Evolutionary conservation across 2,329 filamentous ascomycete genomes (phyloP).

Genomic region (Phialophora verrucosa): DNA sequence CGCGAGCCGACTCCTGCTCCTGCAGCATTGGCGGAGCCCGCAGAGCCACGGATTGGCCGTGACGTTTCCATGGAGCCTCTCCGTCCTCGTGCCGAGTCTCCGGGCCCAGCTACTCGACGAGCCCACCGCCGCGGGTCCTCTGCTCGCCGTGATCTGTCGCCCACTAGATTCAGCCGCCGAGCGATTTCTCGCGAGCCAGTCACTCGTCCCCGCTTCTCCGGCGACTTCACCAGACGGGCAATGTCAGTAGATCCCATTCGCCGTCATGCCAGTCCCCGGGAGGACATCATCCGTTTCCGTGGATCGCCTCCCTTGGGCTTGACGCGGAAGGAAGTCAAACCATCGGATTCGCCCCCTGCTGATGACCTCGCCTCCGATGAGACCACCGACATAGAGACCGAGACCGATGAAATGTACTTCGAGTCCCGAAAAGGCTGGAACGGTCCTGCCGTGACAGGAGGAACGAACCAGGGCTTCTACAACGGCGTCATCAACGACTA

Average conservation of each 20-base stretch:
- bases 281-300: background rate
- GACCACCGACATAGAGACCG: conserved; percentile 32
- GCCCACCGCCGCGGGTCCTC: conserved; percentile 19
- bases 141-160: conserved; percentile 7
- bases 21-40: background rate
- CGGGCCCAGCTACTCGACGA: conserved; percentile 8
- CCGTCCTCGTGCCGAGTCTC: conserved; percentile 20
- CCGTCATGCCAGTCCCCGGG: conserved; percentile 19
- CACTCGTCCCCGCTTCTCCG: conserved; percentile 21
- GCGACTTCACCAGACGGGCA: conserved; percentile 24
- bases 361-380: conserved; percentile 18
- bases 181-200: conserved; percentile 25
- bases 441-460: conserved; percentile 22
- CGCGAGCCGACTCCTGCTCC: conserved; percentile 13
- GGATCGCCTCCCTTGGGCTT: background rate
- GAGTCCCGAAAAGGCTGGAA: conserved; percentile 35
- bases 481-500: conserved; percentile 31
- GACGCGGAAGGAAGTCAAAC: background rate
- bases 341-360: conserved; percentile 1
- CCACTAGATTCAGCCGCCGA: conserved; percentile 5
- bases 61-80: conserved; percentile 5
- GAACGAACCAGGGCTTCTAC: conserved; percentile 28
- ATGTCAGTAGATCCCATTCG: conserved; percentile 28
- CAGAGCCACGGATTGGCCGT: background rate
- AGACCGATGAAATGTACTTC: conserved; percentile 34